A percentile compares a stretch with the other conserved stretches of the same genome.
Conservation (phyloP, 768 basidiomycete species). For the Pleurotus salmoneostramineus region DNA sequence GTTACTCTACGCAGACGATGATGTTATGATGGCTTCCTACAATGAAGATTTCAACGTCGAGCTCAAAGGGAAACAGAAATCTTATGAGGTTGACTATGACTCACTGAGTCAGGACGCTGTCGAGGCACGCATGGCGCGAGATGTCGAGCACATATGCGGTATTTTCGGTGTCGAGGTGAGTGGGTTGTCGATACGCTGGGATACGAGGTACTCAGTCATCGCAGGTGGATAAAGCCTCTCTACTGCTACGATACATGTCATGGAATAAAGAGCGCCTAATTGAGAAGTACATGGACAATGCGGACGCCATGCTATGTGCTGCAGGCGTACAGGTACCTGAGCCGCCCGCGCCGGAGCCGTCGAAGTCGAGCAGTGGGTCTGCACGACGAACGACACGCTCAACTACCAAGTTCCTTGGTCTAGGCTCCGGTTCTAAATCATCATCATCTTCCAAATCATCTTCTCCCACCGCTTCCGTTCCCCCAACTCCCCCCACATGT, state of each 20-base stretch:
- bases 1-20: conserved; percentile 27
- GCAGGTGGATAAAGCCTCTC: conserved; percentile 64
- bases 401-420: conserved; percentile 31
- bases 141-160: conserved; percentile 82
- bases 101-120: conserved; percentile 70
- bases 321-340: conserved; percentile 63
- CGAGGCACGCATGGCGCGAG: conserved; percentile 70
- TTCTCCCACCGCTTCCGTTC: conserved; percentile 20
- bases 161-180: conserved; percentile 89
- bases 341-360: conserved; percentile 30
- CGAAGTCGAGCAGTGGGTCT: conserved; percentile 15
- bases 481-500: conserved; percentile 66
- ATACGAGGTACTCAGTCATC: neutral
- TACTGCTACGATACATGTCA: conserved; percentile 76
- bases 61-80: conserved; percentile 54
- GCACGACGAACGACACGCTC: conserved; percentile 32
- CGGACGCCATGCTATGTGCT: conserved; percentile 60
- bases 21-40: conserved; percentile 66
- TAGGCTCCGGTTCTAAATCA: conserved; percentile 25
- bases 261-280: conserved; percentile 98
- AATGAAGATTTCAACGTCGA: conserved; percentile 61
- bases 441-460: conserved; percentile 16
- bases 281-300: conserved; percentile 96
- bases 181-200: conserved; percentile 3
- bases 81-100: conserved; percentile 86